A percentile compares a stretch with the other conserved stretches of the same genome.
Conservation (phyloP, 2,329 filamentous ascomycete species). For the Xylariaceae sp. region DNA sequence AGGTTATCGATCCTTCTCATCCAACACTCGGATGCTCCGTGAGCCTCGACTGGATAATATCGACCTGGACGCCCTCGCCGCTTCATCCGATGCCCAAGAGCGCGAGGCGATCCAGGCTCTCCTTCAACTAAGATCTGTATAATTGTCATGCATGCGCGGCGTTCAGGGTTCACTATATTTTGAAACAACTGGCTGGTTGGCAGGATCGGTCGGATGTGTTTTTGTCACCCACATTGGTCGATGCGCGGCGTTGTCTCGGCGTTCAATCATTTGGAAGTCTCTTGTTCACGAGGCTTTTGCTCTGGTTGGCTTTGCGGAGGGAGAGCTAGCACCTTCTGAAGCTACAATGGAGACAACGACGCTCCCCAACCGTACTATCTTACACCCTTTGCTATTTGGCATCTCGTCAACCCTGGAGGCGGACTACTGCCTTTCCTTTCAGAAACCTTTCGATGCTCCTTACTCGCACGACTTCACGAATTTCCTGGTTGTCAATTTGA, state of each 20-base stretch:
- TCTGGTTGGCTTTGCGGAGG: constrained; percentile 24
- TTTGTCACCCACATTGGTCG: constrained; percentile 24
- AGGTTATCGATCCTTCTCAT: constrained; percentile 48
- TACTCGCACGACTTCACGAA: constrained; percentile 27
- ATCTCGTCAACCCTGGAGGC: constrained; percentile 27
- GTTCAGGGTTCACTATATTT: constrained; percentile 38
- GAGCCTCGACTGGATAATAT: constrained; percentile 50
- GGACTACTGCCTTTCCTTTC: constrained; percentile 21
- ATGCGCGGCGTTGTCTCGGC: constrained; percentile 27
- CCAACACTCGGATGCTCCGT: constrained; percentile 51
- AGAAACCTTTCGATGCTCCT: background rate
- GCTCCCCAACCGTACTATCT: constrained; percentile 2
- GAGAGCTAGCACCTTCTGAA: constrained; percentile 13
- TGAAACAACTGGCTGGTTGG: constrained; percentile 25
- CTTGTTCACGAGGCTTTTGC: constrained; percentile 22
- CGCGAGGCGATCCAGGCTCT: constrained; percentile 79
- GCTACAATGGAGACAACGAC: constrained; percentile 16
- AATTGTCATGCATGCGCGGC: constrained; percentile 56
- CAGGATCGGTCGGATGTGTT: constrained; percentile 26
- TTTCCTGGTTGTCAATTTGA: constrained; percentile 14
- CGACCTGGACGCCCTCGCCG: constrained; percentile 50
- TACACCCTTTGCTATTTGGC: constrained; percentile 22
- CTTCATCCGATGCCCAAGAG: constrained; percentile 66
- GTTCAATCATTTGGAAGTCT: constrained; percentile 25
- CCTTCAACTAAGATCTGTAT: constrained; percentile 76